Evolutionary conservation across 768 basidiomycete species (phyloP), one percentile per base, ranked within the genome.

Genomic region (Podaxis mareebaensis): DNA sequence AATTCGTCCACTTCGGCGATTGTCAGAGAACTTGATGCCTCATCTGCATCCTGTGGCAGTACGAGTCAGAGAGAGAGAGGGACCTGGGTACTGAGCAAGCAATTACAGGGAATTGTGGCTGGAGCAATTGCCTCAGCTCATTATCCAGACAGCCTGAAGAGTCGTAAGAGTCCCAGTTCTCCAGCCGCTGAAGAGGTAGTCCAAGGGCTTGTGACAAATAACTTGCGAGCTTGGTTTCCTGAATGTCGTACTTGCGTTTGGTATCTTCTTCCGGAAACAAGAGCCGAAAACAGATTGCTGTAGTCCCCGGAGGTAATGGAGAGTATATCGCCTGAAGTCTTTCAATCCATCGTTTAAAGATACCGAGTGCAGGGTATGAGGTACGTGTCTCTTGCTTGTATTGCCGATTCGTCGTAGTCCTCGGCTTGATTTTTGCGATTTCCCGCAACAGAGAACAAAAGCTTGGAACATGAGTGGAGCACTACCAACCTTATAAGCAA

Each of bases 241-340:
- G 85, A 69, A 95, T 78, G 38, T 86, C 85, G 67, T 89, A 96
- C 72, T 86, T 85, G 24, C 95, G 80, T 15, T 82, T 74, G 1
- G 77, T 68, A 64, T 95, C 92, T 61, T 93, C 87, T 64, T 95
- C 88, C 0, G 95, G 94, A 70, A 95, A 96, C n/a, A 96, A 76
- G 4, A 95, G 74, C 6, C 86, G 84, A 68, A 96, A 88, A 33
- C 93, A 74, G 4, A 82, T 81, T 13, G 80, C 77, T 8, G 87
- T 85, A 0, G 85, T 87, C 3, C 83, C 80, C 0, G 71, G 70
- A 0, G 85, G 83, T 22, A 89, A 73, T 13, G 85, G 83, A 12
- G 74, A 70, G 68, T 80, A 85, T 15, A 72, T 66, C n/a, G 53
- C 66, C 61, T 73, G 79, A 36, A 89, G 73, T 12, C 72, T 69